Base-by-base conservation (phyloP, 169 alveolate species). In the Plasmodium inui region DNA sequence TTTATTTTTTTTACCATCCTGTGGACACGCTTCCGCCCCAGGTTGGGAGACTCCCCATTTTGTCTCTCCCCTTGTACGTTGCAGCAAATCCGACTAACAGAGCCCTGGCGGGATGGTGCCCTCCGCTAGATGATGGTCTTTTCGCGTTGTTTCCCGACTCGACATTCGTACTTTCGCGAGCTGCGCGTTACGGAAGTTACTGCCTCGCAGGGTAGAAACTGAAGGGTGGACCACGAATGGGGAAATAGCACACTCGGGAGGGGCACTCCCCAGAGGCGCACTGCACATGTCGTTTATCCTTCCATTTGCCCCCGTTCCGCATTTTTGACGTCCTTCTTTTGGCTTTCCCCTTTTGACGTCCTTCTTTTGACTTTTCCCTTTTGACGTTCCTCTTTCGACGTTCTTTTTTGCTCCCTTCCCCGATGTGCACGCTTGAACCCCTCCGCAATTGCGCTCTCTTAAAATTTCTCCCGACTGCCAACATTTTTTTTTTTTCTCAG, bases 341-440 rank as follows among this genome's bases (percentile, higher is more conserved):
- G 22, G n/a, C n/a, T n/a, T n/a, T n/a, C n/a, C n/a, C n/a, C n/a
- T 55, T 55, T 55, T 55, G 28, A 0, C 22, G 22, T 4, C 17
- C 22, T 0, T 55, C 22, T 55, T 55, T 55, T 55, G 22, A n/a
- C n/a, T n/a, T n/a, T n/a, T n/a, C n/a, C n/a, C n/a, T 55, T 55
- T 55, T 55, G 28, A 0, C 22, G 22, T 4, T 0, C 22, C n/a
- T n/a, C n/a, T n/a, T n/a, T n/a, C n/a, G n/a, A n/a, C n/a, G n/a
- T 0, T 55, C 22, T 55, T 55, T 55, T 55, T 1, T 55, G n/a
- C 26, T 55, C 28, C 71, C 28, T 6, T 67, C 30, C n/a, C 76
- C 30, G 76, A 67, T 67, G 76, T 67, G 37, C 76, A 67, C 76
- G 76, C 14, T 67, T 67, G 76, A 67, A 28, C 37, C 76, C 14